Evolutionary conservation across 306 rosid species (phyloP).

Genomic region (Erythrophleum fordii): DNA sequence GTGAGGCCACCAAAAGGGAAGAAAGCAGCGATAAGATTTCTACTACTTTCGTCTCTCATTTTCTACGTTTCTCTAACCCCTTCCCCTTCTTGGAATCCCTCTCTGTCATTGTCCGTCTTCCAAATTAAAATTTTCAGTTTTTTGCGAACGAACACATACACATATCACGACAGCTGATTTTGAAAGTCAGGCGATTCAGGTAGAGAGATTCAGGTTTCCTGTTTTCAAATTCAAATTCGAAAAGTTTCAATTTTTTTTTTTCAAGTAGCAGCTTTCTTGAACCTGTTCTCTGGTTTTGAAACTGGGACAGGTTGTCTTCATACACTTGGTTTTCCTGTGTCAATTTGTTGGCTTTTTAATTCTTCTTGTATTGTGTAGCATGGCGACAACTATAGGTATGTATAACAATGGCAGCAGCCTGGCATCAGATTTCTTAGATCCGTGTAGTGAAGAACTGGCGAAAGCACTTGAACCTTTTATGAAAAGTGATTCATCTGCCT

Average conservation of each 20-base stretch:
- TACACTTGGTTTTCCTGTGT: constrained; percentile 2
- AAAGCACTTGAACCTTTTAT: constrained; percentile 78
- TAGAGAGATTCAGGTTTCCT: constrained; percentile 38
- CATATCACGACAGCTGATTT: constrained; percentile 20
- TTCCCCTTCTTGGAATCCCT: constrained; percentile 17
- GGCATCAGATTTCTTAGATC: constrained; percentile 53
- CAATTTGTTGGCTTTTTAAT: background rate
- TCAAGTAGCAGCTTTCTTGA: background rate
- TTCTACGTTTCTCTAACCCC: background rate
- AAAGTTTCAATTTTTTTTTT: background rate
- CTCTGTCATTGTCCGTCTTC: constrained; percentile 51
- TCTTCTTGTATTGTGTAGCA: constrained; percentile 12
- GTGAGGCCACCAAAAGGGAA: background rate
- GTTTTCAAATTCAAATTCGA: background rate
- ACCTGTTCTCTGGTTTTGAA: constrained; percentile 37
- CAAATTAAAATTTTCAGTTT: background rate
- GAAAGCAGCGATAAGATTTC: background rate
- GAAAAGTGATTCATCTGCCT: constrained; percentile 55
- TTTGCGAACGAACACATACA: background rate
- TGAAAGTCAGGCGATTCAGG: constrained; percentile 47
- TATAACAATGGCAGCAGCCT: constrained; percentile 43
- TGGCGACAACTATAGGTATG: constrained; percentile 62
- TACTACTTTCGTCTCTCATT: background rate
- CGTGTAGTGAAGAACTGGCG: constrained; percentile 68
- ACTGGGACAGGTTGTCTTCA: constrained; percentile 32